Evolutionary conservation across 2,329 filamentous ascomycete genomes (phyloP).

Genomic region (Neophaeococcomyces aloes): DNA sequence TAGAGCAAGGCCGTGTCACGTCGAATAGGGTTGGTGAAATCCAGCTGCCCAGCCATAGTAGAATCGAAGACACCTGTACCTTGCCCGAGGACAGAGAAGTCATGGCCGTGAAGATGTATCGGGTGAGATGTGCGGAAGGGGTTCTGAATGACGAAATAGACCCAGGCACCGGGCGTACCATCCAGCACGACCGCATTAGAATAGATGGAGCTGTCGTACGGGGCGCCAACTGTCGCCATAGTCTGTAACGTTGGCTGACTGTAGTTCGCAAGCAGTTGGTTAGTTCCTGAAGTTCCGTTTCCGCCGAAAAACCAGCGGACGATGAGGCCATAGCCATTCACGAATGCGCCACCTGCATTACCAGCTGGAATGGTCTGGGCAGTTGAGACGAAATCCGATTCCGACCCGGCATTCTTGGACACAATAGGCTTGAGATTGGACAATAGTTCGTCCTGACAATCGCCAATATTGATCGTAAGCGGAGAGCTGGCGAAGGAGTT

Average conservation of each 20-base stretch:
- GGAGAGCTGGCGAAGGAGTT: slow-evolving; percentile 10
- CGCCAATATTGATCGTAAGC: neutral
- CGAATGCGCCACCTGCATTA: slow-evolving; percentile 13
- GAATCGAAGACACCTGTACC: slow-evolving; percentile 34
- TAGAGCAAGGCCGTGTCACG: slow-evolving; percentile 58
- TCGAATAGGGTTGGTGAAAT: slow-evolving; percentile 52
- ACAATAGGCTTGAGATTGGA: slow-evolving; percentile 16
- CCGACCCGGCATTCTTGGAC: slow-evolving; percentile 11
- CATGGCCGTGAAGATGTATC: slow-evolving; percentile 61
- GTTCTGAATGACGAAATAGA: slow-evolving; percentile 22
- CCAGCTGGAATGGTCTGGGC: slow-evolving; percentile 17
- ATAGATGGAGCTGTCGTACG: slow-evolving; percentile 18
- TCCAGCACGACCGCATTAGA: slow-evolving; percentile 16
- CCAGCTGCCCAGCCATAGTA: slow-evolving; percentile 46
- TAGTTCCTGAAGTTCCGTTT: no score
- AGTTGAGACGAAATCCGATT: slow-evolving; percentile 8
- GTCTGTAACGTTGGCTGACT: slow-evolving; percentile 16
- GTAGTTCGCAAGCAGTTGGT: slow-evolving; percentile 9
- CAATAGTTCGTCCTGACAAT: slow-evolving; percentile 18
- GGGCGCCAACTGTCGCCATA: slow-evolving; percentile 12
- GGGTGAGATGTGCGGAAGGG: slow-evolving; percentile 39
- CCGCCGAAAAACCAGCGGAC: slow-evolving; percentile 16
- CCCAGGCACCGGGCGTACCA: slow-evolving; percentile 14
- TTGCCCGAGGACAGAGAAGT: slow-evolving; percentile 55
- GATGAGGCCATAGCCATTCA: slow-evolving; percentile 13